Percentiles rank a stretch among this genome's conserved stretches.
Conservation (phyloP, 805 yeast genomes). For the Candida easanensis region DNA sequence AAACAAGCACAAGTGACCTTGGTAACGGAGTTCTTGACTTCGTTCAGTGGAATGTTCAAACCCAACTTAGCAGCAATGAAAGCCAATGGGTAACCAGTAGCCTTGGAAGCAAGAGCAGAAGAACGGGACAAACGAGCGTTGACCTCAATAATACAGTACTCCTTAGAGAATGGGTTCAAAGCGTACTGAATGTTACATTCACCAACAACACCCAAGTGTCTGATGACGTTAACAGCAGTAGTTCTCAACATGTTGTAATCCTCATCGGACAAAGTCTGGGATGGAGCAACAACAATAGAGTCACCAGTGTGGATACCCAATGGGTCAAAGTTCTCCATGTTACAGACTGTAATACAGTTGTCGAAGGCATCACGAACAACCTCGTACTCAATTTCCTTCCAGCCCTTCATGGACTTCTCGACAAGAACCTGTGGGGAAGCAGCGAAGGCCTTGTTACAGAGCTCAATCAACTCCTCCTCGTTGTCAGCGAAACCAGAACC, state of each 20-base stretch:
- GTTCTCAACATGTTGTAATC: constrained; percentile 97
- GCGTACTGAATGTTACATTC: constrained; percentile 99
- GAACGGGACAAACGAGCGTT: constrained; percentile 96
- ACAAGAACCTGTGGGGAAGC: constrained; percentile 93
- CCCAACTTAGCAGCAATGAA: constrained; percentile 98
- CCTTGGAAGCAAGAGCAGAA: constrained; percentile 96
- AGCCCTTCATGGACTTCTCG: constrained; percentile 95
- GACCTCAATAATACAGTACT: constrained; percentile 95
- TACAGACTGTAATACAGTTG: constrained; percentile 97
- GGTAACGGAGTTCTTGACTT: constrained; percentile 93
- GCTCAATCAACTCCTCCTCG: constrained; percentile 75
- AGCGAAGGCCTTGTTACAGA: constrained; percentile 85
- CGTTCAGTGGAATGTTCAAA: constrained; percentile 90
- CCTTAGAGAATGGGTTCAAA: constrained; percentile 91
- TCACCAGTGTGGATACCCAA: constrained; percentile 98
- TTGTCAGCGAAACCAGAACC: constrained; percentile 96
- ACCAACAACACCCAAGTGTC: constrained; percentile 98
- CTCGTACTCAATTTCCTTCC: constrained; percentile 99
- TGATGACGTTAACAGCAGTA: constrained; percentile 95
- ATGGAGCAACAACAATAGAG: constrained; percentile 98
- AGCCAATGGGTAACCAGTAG: constrained; percentile 98
- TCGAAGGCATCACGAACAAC: constrained; percentile 96
- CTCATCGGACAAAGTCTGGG: constrained; percentile 94
- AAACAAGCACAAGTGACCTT: constrained; percentile 94
- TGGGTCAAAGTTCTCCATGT: constrained; percentile 99